A percentile compares a stretch with the other conserved stretches of the same genome.
Evolutionary conservation across 306 rosid species (phyloP).

Genomic region (Albizia julibrissin): DNA sequence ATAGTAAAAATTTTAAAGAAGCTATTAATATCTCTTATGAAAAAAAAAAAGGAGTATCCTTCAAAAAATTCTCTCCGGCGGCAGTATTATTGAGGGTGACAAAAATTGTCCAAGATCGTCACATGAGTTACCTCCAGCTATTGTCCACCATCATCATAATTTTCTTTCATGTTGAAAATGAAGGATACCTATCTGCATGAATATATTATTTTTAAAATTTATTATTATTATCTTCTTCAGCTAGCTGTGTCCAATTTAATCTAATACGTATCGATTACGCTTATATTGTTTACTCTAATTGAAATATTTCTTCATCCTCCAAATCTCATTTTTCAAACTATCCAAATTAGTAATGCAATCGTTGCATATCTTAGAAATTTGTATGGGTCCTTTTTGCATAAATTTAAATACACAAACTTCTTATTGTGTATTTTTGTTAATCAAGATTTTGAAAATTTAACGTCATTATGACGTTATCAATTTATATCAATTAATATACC

Average conservation of each 20-base stretch:
- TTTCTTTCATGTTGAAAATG: not conserved
- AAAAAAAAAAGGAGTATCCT: no score
- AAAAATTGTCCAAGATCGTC: not conserved
- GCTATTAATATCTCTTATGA: no score
- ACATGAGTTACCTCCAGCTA: not conserved
- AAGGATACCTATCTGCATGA: not conserved
- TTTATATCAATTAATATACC: not conserved
- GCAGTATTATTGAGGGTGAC: not conserved
- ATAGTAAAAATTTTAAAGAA: no score
- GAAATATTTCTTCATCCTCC: not conserved
- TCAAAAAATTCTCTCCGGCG: no score
- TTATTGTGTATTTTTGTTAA: not conserved
- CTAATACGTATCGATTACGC: not conserved
- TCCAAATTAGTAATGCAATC: not conserved
- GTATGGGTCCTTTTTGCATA: not conserved
- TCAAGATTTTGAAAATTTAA: not conserved
- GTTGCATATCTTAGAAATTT: not conserved
- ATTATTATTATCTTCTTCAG: not conserved
- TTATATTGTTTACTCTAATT: not conserved
- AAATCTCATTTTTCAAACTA: not conserved
- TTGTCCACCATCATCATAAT: not conserved
- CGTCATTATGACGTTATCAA: not conserved
- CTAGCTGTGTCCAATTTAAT: not conserved
- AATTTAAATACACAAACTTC: not conserved
- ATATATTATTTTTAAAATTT: no score